phyloP scores from a whole-genome alignment of 2,329 filamentous ascomycete genomes.

The Aquanectria penicillioides region DNA sequence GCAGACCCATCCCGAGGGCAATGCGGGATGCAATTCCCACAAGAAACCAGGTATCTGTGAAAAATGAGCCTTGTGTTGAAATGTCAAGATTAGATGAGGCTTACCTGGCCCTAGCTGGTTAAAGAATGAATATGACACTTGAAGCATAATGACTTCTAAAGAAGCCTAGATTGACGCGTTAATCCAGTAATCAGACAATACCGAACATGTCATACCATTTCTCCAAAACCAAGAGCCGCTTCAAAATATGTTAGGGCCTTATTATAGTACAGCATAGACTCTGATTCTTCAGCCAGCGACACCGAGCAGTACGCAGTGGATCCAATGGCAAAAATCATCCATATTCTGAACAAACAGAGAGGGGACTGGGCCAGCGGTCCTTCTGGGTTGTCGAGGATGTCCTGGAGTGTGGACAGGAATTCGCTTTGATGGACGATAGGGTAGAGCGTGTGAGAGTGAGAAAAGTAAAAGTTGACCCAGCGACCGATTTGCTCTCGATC shows the following conservation, averaged over 20 bases:
- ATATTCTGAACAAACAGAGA: conserved; percentile 52
- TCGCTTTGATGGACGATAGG: conserved; percentile 52
- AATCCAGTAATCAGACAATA: neutral
- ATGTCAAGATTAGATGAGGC: no score
- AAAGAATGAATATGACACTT: conserved; percentile 60
- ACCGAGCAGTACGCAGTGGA: conserved; percentile 56
- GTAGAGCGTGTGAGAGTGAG: conserved; percentile 58
- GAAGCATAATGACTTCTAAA: conserved; percentile 55
- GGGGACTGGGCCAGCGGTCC: conserved; percentile 45
- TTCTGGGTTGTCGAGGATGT: conserved; percentile 43
- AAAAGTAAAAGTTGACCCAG: conserved; percentile 56
- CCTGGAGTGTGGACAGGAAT: conserved; percentile 45
- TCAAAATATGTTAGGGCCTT: conserved; percentile 56
- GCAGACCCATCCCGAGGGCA: conserved; percentile 55
- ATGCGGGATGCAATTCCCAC: conserved; percentile 55
- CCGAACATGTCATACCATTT: conserved; percentile 46
- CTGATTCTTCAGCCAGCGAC: conserved; percentile 53
- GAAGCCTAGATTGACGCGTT: conserved; percentile 43
- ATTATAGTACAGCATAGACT: conserved; percentile 54
- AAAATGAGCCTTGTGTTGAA: neutral
- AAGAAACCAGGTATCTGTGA: conserved; percentile 56
- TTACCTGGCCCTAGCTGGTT: conserved; percentile 57
- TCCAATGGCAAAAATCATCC: conserved; percentile 60
- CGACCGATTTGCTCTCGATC: conserved; percentile 41
- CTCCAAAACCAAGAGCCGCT: conserved; percentile 47